Percentiles rank a stretch among this genome's conserved stretches.
phyloP scores from a whole-genome alignment of 2,329 filamentous ascomycete species.

The Septoria petroselini region DNA sequence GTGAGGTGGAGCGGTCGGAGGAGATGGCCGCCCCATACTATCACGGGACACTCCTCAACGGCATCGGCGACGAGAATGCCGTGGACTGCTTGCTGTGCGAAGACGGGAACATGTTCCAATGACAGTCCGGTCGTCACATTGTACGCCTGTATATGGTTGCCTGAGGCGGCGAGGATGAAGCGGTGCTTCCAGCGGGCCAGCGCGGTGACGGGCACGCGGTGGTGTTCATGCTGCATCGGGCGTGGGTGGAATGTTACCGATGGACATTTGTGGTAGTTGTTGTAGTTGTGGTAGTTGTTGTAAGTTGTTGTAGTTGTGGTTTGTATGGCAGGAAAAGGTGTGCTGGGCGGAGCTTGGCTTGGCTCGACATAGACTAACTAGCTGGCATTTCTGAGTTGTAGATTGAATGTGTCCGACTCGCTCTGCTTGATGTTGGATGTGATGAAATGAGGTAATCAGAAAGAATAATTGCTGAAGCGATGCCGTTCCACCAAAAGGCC shows the following conservation, averaged over 20 bases:
- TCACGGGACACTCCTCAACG: slow-evolving; percentile 36
- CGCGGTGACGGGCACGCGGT: slow-evolving; percentile 46
- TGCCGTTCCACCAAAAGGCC: slow-evolving; percentile 8
- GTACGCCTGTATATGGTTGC: slow-evolving; percentile 43
- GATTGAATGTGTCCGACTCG: no score
- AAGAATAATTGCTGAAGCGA: no score
- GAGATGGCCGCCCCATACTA: slow-evolving; percentile 66
- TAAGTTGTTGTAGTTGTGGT: no score
- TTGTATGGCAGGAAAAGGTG: no score
- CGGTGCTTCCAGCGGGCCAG: slow-evolving; percentile 40
- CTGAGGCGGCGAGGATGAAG: slow-evolving; percentile 44
- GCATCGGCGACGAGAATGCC: slow-evolving; percentile 56
- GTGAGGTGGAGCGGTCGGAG: slow-evolving; percentile 11
- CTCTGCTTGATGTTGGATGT: no score
- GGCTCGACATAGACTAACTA: no score
- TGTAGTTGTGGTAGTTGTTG: no score
- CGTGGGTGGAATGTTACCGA: background rate
- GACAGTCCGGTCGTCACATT: slow-evolving; percentile 27
- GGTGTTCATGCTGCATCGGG: slow-evolving; percentile 35
- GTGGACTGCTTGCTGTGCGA: slow-evolving; percentile 69
- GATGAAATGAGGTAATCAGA: no score
- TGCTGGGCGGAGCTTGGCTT: no score
- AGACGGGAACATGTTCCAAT: slow-evolving; percentile 50
- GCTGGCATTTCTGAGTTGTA: no score
- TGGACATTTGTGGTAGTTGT: no score